A percentile compares a stretch with the other conserved stretches of the same genome.
Evolutionary conservation across 768 basidiomycete genomes (phyloP).

Genomic region (Cyathus striatus): DNA sequence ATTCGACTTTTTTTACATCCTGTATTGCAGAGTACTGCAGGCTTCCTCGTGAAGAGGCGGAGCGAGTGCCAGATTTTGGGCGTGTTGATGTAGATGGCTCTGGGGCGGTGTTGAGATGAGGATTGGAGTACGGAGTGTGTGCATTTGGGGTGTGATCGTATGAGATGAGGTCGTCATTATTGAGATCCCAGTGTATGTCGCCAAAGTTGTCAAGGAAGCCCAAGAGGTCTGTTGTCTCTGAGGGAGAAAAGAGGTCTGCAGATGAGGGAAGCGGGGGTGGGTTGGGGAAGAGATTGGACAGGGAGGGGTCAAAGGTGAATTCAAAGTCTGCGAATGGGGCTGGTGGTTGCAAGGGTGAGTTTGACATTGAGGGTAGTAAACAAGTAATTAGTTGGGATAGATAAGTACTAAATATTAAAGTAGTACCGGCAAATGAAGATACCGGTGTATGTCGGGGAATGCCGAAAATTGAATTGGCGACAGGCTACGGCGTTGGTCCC

Average conservation of each 20-base stretch:
- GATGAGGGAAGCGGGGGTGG: constrained; percentile 64
- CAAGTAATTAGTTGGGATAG: constrained; percentile 1
- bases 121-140: constrained; percentile 40
- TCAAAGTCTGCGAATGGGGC: constrained; percentile 65
- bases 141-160: constrained; percentile 19
- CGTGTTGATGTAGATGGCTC: constrained; percentile 34
- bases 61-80: constrained; percentile 22
- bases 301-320: constrained; percentile 62
- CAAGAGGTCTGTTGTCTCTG: constrained; percentile 74
- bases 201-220: constrained; percentile 81
- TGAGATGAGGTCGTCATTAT: constrained; percentile 18
- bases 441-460: constrained; percentile 5
- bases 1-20: constrained; percentile 13
- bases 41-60: constrained; percentile 16
- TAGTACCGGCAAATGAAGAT: too few relatives aligned
- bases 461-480: constrained; percentile 3
- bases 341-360: constrained; percentile 41
- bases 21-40: constrained; percentile 14
- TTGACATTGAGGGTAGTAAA: constrained; percentile 18
- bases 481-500: constrained; percentile 11
- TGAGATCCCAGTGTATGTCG: constrained; percentile 47
- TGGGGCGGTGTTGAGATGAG: constrained; percentile 38
- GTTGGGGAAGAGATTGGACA: constrained; percentile 54
- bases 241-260: constrained; percentile 71
- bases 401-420: too few relatives aligned